Evolutionary conservation across 2,329 filamentous ascomycete species (phyloP), one percentile per base, ranked within the genome.

Genomic region (Paecilomyces variotii): DNA sequence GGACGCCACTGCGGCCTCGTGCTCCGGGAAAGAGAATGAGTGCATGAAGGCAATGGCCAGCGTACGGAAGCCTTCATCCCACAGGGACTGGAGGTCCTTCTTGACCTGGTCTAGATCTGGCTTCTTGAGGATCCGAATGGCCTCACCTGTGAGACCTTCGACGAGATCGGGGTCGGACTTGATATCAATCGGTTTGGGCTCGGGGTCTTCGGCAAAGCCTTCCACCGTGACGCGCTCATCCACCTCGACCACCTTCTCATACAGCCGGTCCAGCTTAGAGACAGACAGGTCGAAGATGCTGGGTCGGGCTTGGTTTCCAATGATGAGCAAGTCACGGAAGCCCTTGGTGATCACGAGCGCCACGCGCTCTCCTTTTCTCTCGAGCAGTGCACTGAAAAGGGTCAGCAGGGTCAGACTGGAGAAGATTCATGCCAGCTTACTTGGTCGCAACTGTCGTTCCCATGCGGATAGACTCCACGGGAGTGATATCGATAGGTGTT

Each of bases 361-460:
- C 67, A 91, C 90, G 65, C 84, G 84, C 75, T 93, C 89, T 55
- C 91, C 91, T 72, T 94, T 95, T 60, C 91, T 80, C 73, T 96
- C 91, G 2, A 96, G 80, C 58, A 96, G 74, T 0, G 91, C 91
- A 70, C 94, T 95, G 0, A 89, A 94, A 14, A 19, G 89, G 89
- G 11, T 94, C 90, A 0, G 90, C 94, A 2, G 90, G 94, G 54
- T 90, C 90, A 94, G 94, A 19, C 14, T 14, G 7, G 5, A 14
- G 45, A 30, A 50, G 2, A 12, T 55, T 19, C 4, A 12, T 14
- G 27, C 4, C 1, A 59, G 50, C 59, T 49, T 51, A 61, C 59
- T 96, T 96, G 1, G 91, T 96, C 6, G 90, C 91, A 11, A 96
- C 90, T 0, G 91, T 96, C 2, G 91, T 96, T 51, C 91, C 91